These are phyloP conservation scores for Lanzia echinophila DNA, from an alignment of 2,329 filamentous ascomycete genomes.

Conservation along the genomic window DNA sequence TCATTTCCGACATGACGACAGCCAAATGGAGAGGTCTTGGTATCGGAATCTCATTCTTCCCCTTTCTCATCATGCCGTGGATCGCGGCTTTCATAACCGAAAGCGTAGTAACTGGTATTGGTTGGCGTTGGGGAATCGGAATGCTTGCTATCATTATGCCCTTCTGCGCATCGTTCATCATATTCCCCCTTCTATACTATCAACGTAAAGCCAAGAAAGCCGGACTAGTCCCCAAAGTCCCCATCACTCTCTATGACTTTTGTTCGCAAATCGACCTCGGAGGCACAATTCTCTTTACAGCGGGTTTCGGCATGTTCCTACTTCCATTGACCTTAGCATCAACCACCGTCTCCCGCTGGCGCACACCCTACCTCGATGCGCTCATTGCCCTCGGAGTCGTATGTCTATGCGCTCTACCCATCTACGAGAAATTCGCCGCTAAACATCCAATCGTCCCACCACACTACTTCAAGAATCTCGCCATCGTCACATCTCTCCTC, in stretches of 20 bases:
- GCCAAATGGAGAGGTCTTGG: conserved; percentile 44
- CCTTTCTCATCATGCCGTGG: conserved; percentile 51
- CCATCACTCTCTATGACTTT: conserved; percentile 29
- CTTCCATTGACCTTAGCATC: conserved; percentile 42
- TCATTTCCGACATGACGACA: conserved; percentile 55
- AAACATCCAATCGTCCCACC: conserved; percentile 40
- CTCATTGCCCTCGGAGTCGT: conserved; percentile 39
- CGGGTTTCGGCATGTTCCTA: conserved; percentile 42
- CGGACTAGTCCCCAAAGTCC: conserved; percentile 33
- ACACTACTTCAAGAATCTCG: conserved; percentile 38
- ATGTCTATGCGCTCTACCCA: conserved; percentile 36
- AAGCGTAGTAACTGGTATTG: conserved; percentile 36
- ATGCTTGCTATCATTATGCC: conserved; percentile 50
- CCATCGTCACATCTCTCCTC: conserved; percentile 37
- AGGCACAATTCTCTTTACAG: conserved; percentile 41
- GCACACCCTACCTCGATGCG: conserved; percentile 39
- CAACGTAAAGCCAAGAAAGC: conserved; percentile 42
- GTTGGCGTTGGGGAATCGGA: conserved; percentile 52
- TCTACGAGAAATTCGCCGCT: conserved; percentile 42
- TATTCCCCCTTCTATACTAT: conserved; percentile 42
- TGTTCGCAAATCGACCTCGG: conserved; percentile 35
- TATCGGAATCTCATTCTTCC: conserved; percentile 44
- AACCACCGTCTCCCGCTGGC: conserved; percentile 29
- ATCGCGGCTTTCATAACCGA: conserved; percentile 44
- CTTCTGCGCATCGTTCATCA: conserved; percentile 43